These are phyloP conservation scores for Xylaria polymorpha DNA, from an alignment of 2,329 filamentous ascomycete genomes.

Conservation along the genomic window DNA sequence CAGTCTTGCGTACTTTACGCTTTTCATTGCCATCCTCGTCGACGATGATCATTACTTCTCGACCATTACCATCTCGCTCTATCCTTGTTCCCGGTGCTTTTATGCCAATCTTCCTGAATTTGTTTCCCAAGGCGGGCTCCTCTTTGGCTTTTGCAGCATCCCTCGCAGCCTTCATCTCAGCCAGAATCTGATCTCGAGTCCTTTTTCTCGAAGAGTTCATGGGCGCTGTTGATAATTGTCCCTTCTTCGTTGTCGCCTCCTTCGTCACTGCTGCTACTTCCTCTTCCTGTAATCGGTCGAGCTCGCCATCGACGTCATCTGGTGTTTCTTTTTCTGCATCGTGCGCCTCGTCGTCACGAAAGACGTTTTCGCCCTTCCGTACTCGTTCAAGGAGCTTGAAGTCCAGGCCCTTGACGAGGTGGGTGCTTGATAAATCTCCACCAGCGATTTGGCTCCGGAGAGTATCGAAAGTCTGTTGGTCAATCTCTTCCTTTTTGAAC, in stretches of 20 bases:
- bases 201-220: constrained; percentile 69
- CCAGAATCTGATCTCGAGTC: constrained; percentile 73
- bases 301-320: constrained; percentile 72
- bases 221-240: constrained; percentile 66
- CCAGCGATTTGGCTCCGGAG: constrained; percentile 81
- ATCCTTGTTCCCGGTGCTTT: constrained; percentile 67
- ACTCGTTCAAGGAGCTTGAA: constrained; percentile 80
- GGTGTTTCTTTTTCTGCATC: constrained; percentile 51
- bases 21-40: constrained; percentile 75
- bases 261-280: constrained; percentile 66
- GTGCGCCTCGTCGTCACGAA: constrained; percentile 52
- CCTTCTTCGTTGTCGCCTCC: constrained; percentile 68
- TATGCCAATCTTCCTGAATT: constrained; percentile 73
- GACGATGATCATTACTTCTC: constrained; percentile 73
- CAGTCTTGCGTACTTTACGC: constrained; percentile 68
- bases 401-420: constrained; percentile 92
- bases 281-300: constrained; percentile 67
- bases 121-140: constrained; percentile 65
- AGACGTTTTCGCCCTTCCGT: constrained; percentile 75
- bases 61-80: constrained; percentile 69
- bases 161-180: constrained; percentile 72
- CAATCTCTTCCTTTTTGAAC: constrained; percentile 85
- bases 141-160: constrained; percentile 67
- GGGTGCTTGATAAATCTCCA: constrained; percentile 82
- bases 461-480: constrained; percentile 80